phyloP scores from a whole-genome alignment of 352 stramenopile species.

The Thalassiosira ordinaria region DNA sequence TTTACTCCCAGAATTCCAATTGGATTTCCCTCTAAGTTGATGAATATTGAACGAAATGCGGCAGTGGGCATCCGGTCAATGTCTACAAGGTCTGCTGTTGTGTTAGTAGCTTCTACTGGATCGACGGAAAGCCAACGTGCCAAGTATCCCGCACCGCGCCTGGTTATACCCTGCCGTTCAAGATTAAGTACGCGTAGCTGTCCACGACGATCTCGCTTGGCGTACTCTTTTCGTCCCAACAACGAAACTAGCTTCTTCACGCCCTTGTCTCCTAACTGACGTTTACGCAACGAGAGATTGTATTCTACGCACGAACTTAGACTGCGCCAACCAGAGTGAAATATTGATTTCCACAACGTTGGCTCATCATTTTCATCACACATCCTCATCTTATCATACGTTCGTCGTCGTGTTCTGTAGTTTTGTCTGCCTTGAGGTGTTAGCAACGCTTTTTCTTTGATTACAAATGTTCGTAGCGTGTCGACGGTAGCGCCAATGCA shows the following conservation, averaged over 20 bases:
- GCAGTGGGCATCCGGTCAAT: slow-evolving; percentile 17
- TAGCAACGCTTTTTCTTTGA: slow-evolving; percentile 12
- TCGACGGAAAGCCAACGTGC: slow-evolving; percentile 17
- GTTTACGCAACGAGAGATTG: slow-evolving; percentile 2
- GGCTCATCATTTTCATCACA: slow-evolving; percentile 29
- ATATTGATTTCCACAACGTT: slow-evolving; percentile 5
- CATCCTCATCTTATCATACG: background rate
- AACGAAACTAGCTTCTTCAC: background rate
- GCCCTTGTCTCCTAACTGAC: slow-evolving; percentile 11
- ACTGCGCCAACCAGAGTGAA: slow-evolving; percentile 10
- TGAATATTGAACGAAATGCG: slow-evolving; percentile 11
- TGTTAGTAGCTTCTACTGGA: background rate
- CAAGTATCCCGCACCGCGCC: slow-evolving; percentile 21
- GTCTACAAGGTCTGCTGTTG: background rate
- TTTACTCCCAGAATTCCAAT: slow-evolving; percentile 19
- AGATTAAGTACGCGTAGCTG: slow-evolving; percentile 25
- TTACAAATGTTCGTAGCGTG: slow-evolving; percentile 15
- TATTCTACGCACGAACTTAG: slow-evolving; percentile 14
- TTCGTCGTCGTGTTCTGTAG: slow-evolving; percentile 6
- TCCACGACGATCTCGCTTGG: background rate
- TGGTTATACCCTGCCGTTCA: slow-evolving; percentile 11
- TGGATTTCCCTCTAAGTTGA: slow-evolving; percentile 29
- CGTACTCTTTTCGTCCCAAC: slow-evolving; percentile 25
- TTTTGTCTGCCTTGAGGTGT: slow-evolving; percentile 1
- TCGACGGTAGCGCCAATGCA: background rate